Evolutionary conservation across 345 rosid species (phyloP).

Genomic region (Citrus sp.): DNA sequence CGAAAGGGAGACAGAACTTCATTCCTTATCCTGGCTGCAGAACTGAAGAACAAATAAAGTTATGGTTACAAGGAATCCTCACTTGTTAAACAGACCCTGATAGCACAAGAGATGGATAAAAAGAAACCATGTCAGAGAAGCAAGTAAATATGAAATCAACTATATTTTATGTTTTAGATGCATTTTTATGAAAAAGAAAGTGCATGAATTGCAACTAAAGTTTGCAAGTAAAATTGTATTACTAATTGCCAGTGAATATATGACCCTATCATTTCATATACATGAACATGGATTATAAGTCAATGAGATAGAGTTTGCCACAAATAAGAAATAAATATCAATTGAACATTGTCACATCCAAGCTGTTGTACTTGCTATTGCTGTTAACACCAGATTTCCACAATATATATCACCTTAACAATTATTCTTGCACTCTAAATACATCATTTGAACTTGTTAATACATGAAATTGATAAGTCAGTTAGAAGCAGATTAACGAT

Average conservation of each 20-base stretch:
- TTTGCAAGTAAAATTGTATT: background rate
- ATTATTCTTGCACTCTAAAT: background rate
- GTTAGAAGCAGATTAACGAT: background rate
- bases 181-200: background rate
- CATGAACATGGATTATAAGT: background rate
- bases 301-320: background rate
- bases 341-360: background rate
- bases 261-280: background rate
- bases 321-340: background rate
- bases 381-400: background rate
- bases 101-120: slow-evolving; percentile 14
- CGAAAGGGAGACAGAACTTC: slow-evolving; percentile 95
- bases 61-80: slow-evolving; percentile 23
- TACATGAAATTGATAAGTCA: background rate
- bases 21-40: slow-evolving; percentile 76
- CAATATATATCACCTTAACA: background rate
- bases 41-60: slow-evolving; percentile 50
- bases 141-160: background rate
- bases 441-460: background rate
- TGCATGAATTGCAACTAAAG: background rate
- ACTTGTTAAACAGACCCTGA: slow-evolving; percentile 29
- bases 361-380: background rate
- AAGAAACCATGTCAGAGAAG: slow-evolving; percentile 22
- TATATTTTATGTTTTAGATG: background rate
- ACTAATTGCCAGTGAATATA: background rate